Evolutionary conservation across 2,329 filamentous ascomycete genomes (phyloP), one percentile per base, ranked within the genome.

Genomic region (Penicillium sp.): DNA sequence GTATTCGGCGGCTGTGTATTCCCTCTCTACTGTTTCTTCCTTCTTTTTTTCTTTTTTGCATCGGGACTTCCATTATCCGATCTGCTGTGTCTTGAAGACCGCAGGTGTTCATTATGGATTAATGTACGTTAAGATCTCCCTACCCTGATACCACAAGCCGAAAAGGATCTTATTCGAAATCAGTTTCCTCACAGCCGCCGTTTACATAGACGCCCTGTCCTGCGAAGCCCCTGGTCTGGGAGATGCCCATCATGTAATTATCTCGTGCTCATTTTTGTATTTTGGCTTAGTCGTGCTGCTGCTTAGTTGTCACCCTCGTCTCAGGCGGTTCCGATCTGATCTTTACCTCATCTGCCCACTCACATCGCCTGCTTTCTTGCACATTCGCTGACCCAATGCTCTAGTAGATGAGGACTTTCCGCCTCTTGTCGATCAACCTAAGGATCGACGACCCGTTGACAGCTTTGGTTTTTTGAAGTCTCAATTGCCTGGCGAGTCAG

Each of bases 51-150:
- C 63, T 65, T 61, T 49, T 59, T 69, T 71, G 70, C 73, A 73
- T 70, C 68, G 66, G 69, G 67, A 69, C 68, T 69, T 67, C 29
- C 68, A 60, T 74, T 70, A 60, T 66, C 67, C 66, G 69, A 65
- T 65, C 47, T 54, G 50, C 68, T 70, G 62, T 68, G 66, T 68
- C 67, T 68, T 71, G 67, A 67, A 62, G 67, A 66, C 66, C 63
- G 53, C 58, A 53, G 65, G 68, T 67, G 67, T 62, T 69, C 65
- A 68, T 61, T 62, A 71, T 74, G 72, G 68, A 68, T 73, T 69
- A 71, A 77, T 79, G 77, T 79, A 79, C 73, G 77, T 79, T 79
- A 79, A 78, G 63, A 63, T 74, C 73, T 77, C 76, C 76, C 75
- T 76, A 69, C 67, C 74, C 73, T 74, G 67, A 69, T 72, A 73